These are phyloP conservation scores for Phytopythium mirpurense DNA, from an alignment of 352 stramenopile species.

Conservation along the genomic window DNA sequence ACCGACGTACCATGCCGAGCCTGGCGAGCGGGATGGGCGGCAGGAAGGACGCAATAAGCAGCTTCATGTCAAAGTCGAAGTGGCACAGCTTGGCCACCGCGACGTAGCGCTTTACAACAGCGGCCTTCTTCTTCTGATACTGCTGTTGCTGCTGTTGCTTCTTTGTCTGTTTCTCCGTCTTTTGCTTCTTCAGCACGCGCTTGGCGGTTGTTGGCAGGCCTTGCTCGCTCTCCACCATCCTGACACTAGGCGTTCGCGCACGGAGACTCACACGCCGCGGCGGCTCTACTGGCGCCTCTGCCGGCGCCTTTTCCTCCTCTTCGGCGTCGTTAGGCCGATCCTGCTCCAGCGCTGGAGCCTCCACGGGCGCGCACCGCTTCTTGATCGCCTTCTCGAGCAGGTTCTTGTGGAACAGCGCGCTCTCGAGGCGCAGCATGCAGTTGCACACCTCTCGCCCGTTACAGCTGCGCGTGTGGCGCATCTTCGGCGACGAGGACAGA, in stretches of 20 bases:
- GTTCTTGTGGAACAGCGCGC: slow-evolving; percentile 63
- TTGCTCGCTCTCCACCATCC: background rate
- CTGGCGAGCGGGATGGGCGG: slow-evolving; percentile 26
- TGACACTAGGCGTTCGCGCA: background rate
- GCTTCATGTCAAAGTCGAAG: slow-evolving; percentile 46
- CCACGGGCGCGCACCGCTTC: slow-evolving; percentile 19
- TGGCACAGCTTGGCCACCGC: slow-evolving; percentile 42
- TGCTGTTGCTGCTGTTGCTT: background rate
- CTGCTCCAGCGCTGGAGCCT: background rate
- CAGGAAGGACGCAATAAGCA: slow-evolving; percentile 41
- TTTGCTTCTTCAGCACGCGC: background rate
- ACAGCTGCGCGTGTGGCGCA: slow-evolving; percentile 55
- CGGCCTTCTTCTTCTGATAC: background rate
- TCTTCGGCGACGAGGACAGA: background rate
- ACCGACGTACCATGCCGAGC: slow-evolving; percentile 53
- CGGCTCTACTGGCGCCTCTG: background rate
- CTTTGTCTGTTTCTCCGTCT: slow-evolving; percentile 2
- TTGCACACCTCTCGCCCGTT: slow-evolving; percentile 61
- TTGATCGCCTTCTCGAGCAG: slow-evolving; percentile 36
- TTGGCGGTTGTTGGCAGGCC: background rate
- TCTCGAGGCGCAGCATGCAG: slow-evolving; percentile 61
- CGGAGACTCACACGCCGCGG: background rate
- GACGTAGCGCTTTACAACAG: slow-evolving; percentile 4
- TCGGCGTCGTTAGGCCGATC: background rate
- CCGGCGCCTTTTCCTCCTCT: background rate